Evolutionary conservation across 768 basidiomycete species (phyloP), one percentile per base, ranked within the genome.

Genomic region (Steccherinum ochraceum): DNA sequence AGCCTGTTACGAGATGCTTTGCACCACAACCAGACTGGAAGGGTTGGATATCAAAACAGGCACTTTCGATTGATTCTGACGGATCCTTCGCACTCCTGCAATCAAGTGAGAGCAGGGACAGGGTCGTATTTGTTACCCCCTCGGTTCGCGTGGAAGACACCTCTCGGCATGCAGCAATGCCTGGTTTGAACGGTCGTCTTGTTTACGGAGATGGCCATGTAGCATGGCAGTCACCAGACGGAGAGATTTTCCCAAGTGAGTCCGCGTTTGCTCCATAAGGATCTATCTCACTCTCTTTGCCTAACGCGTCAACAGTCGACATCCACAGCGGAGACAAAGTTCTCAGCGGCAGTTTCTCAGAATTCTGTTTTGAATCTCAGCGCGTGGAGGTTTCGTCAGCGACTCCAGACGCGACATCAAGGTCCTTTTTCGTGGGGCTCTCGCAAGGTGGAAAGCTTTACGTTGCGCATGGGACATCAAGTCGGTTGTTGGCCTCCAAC

Each of bases 391-490:
- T 51, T 0, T 20, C n/a, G 2, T 39, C n/a, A 5, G 26, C 20
- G 13, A 24, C 23, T 18, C 40, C 23, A 5, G 47, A 40, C 2
- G 48, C 63, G 4, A 19, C 63, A 2, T 51, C 67, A 4, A 46
- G 58, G 26, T 56, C 53, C 12, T 50, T 84, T 0, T 78, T 82
- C 56, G 61, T 93, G 50, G 92, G 89, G 0, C 76, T 89, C 1
- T 74, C 84, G 1, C 67, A 72, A 18, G 74, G 76, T 1, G 84
- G 86, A 0, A 89, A 86, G 61, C 68, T 95, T 0, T 79, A 80
- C 59, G 71, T 77, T 20, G 67, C 77, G 3, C 56, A 65, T 7
- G 64, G 59, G 24, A 59, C 21, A 58, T 61, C 45, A 58, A 56
- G 5, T 7, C 61, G 49, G 12, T 61, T 68, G 1, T 61, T 89